phyloP scores from a whole-genome alignment of 148 eudicot species.

The Cornus controversa region DNA sequence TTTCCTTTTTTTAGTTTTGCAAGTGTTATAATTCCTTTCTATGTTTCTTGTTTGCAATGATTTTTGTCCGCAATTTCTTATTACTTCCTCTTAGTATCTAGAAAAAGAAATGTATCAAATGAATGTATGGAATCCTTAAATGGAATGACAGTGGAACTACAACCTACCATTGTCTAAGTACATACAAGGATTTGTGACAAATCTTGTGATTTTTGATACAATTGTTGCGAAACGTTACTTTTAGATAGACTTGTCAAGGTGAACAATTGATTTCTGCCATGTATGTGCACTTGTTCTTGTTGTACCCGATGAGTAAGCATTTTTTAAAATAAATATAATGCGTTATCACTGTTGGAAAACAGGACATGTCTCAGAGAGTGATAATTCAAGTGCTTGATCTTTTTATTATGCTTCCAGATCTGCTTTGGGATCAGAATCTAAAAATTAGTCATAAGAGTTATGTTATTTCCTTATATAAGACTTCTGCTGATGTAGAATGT shows the following conservation, averaged over 20 bases:
- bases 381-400: slow-evolving; percentile 73
- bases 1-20: no score
- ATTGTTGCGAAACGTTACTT: no score
- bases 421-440: neutral
- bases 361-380: slow-evolving; percentile 98
- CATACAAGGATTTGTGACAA: no score
- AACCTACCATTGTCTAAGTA: no score
- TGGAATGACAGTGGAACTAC: no score
- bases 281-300: neutral
- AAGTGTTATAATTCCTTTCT: no score
- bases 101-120: no score
- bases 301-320: neutral
- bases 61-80: no score
- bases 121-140: no score
- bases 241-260: slow-evolving; percentile 98
- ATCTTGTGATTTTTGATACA: no score
- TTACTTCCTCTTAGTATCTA: no score
- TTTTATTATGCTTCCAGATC: neutral
- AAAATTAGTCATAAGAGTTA: neutral
- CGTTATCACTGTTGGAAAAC: slow-evolving; percentile 24
- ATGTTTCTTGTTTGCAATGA: no score
- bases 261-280: slow-evolving; percentile 2
- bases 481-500: slow-evolving; percentile 9
- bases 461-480: slow-evolving; percentile 27
- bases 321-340: slow-evolving; percentile 8